Base-by-base conservation (phyloP, 2,329 filamentous ascomycete species). In the Aspergillus carbonarius region DNA sequence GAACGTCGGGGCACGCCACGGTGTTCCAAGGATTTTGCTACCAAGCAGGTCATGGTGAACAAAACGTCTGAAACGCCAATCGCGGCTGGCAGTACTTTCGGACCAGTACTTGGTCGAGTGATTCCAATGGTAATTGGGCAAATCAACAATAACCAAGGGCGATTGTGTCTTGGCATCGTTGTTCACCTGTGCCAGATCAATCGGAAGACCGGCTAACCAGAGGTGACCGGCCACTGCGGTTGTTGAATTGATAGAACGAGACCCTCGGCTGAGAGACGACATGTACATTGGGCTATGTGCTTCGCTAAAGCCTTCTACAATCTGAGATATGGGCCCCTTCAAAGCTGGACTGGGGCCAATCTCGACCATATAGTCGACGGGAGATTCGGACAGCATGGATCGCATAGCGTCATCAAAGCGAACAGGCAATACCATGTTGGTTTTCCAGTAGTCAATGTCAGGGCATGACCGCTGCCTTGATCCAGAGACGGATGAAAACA, bases 91-190 rank as follows among this genome's bases (percentile, higher is more conserved):
- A 1, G 67, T 56, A 5, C 60, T 49, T 46, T 74, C 72, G 1
- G 56, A 48, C 70, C 71, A 74, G 34, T 69, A 66, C 6, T 58
- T 54, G 6, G 42, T 51, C 0, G 49, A 50, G 35, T 73, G 68
- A 39, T 70, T 64, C 66, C 67, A 74, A 1, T 50, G 7, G 44
- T 73, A 74, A 1, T 60, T 51, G 4, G 72, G 71, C 1, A 74
- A 60, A 40, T 73, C 56, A 4, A 55, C 37, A 4, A 61, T 15
- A 10, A 54, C 23, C 27, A 46, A 20, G 1, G 55, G 59, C 1
- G 15, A 25, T 8, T 27, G 17, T 4, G 17, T 18, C 15, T 37
- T 12, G 0, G 27, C 9, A 44, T 56, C 52, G 8, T 49, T 20
- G 13, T 57, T 59, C 7, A 61, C 34, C 12, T 20, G 27, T 8